phyloP scores from a whole-genome alignment of 2,329 filamentous ascomycete species.

The Trichoderma sp. region DNA sequence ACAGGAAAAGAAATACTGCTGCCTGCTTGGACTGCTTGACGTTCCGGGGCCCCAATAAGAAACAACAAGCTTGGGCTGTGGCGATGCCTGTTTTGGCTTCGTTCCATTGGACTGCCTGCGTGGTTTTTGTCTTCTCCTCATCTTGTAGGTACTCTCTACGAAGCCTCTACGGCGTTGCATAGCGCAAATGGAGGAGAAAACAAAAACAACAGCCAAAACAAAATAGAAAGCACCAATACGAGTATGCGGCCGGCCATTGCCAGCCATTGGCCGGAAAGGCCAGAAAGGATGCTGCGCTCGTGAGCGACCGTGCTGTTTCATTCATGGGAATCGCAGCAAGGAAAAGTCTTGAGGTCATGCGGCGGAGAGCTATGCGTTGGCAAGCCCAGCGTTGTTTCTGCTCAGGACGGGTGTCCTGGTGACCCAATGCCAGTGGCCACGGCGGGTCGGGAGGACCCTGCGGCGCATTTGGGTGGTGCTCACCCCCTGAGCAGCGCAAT shows the following conservation, averaged over 20 bases:
- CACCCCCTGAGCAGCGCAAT: conserved; percentile 18
- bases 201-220: background rate
- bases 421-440: conserved; percentile 25
- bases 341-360: conserved; percentile 25
- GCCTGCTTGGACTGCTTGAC: conserved; percentile 13
- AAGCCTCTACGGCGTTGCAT: background rate
- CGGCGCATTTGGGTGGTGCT: conserved; percentile 23
- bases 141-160: background rate
- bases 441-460: conserved; percentile 26
- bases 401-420: conserved; percentile 24
- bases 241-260: background rate
- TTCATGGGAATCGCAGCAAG: conserved; percentile 3
- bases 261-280: conserved; percentile 20
- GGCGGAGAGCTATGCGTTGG: conserved; percentile 27
- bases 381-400: conserved; percentile 22
- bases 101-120: conserved; percentile 12
- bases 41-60: conserved; percentile 1
- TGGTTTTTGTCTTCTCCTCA: background rate
- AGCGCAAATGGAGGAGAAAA: background rate
- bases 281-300: conserved; percentile 14
- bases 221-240: background rate
- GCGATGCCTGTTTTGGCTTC: conserved; percentile 5
- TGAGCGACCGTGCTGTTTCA: conserved; percentile 17
- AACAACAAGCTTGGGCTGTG: conserved; percentile 5
- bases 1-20: conserved; percentile 11